Conservation (phyloP, 495 filamentous ascomycete species). For the Staphylotrichum longicolle region DNA sequence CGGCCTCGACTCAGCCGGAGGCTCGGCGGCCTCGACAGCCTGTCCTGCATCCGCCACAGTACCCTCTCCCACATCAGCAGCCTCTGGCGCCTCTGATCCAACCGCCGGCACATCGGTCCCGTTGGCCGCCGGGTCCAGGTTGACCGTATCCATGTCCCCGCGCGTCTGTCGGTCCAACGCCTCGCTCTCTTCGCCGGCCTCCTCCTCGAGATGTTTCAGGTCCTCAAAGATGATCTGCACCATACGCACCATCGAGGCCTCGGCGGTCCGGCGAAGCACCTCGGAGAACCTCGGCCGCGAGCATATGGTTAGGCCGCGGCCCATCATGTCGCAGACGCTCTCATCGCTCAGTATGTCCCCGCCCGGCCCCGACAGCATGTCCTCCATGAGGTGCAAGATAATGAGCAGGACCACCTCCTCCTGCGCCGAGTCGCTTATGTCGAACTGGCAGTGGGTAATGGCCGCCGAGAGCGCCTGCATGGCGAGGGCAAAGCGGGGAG, state of each 20-base stretch:
- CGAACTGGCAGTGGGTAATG: conserved; percentile 96
- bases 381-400: conserved; percentile 96
- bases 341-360: conserved; percentile 91
- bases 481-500: conserved; percentile 78
- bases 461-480: conserved; percentile 95
- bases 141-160: conserved; percentile 68
- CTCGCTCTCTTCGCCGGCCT: conserved; percentile 58
- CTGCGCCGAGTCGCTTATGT: conserved; percentile 89
- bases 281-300: conserved; percentile 91
- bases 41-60: conserved; percentile 27
- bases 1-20: conserved; percentile 46
- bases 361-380: conserved; percentile 89
- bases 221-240: conserved; percentile 96
- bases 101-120: conserved; percentile 52
- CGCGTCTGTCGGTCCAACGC: conserved; percentile 60
- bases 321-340: conserved; percentile 99
- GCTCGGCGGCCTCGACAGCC: conserved; percentile 40
- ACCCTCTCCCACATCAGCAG: conserved; percentile 26
- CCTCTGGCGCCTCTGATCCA: conserved; percentile 23
- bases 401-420: conserved; percentile 92
- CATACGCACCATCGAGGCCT: conserved; percentile 98
- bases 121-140: conserved; percentile 87
- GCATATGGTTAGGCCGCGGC: conserved; percentile 95
- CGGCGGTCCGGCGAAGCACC: conserved; percentile 82
- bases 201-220: conserved; percentile 78